Percentiles rank a stretch among this genome's conserved stretches.
Evolutionary conservation across 345 rosid genomes (phyloP).

Genomic region (Citrus australasica): DNA sequence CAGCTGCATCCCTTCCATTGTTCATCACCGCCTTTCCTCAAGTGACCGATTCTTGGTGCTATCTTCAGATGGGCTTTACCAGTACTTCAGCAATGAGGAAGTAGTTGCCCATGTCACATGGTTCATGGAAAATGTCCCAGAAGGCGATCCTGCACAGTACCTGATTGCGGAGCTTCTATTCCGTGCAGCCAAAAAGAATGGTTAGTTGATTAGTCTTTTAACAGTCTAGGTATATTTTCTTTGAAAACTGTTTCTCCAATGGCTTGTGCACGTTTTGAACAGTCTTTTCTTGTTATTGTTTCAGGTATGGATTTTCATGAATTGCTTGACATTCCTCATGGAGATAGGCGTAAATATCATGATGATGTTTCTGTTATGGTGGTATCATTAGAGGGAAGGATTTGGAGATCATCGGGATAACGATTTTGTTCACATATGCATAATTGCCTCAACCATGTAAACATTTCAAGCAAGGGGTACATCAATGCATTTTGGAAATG

Average conservation of each 20-base stretch:
- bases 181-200: conserved; percentile 96
- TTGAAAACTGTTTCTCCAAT: no score
- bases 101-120: conserved; percentile 94
- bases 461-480: conserved; percentile 35
- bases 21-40: conserved; percentile 85
- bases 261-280: no score
- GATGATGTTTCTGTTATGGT: conserved; percentile 98
- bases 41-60: conserved; percentile 85
- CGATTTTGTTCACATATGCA: conserved; percentile 20
- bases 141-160: conserved; percentile 96
- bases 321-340: conserved; percentile 87
- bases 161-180: conserved; percentile 87
- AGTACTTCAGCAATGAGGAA: conserved; percentile 94
- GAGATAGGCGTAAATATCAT: conserved; percentile 91
- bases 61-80: conserved; percentile 92
- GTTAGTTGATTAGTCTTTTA: conserved; percentile 32
- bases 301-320: conserved; percentile 97
- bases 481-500: conserved; percentile 32
- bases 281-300: not conserved
- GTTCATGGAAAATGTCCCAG: conserved; percentile 97
- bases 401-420: conserved; percentile 94
- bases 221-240: not conserved
- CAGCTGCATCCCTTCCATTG: conserved; percentile 68
- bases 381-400: conserved; percentile 94
- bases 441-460: conserved; percentile 25